Percentiles rank a stretch among this genome's conserved stretches.
Evolutionary conservation across 768 basidiomycete species (phyloP).

Genomic region (Russula emetica): DNA sequence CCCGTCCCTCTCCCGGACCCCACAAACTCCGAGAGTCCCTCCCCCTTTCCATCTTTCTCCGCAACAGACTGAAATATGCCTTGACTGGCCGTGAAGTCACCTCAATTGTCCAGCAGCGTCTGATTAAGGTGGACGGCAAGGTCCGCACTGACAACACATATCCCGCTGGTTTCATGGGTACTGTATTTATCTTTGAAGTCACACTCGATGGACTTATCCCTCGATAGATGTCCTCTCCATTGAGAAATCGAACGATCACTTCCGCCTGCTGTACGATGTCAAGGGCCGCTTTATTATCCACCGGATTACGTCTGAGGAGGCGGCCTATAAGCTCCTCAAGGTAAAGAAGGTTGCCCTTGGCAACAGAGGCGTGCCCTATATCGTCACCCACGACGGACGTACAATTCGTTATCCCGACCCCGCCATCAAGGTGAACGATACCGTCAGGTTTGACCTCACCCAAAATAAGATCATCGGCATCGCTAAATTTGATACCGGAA

Average conservation of each 20-base stretch:
- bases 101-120: slow-evolving; percentile 89
- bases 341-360: slow-evolving; percentile 91
- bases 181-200: slow-evolving; percentile 31
- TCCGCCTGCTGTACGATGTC: slow-evolving; percentile 98
- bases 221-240: slow-evolving; percentile 86
- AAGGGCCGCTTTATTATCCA: slow-evolving; percentile 99
- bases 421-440: slow-evolving; percentile 91
- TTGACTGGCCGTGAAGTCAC: slow-evolving; percentile 95
- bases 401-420: slow-evolving; percentile 99
- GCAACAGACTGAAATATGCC: slow-evolving; percentile 99
- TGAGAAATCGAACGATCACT: slow-evolving; percentile 98
- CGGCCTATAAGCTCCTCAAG: slow-evolving; percentile 92
- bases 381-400: slow-evolving; percentile 98
- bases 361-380: slow-evolving; percentile 88
- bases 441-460: slow-evolving; percentile 94
- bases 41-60: slow-evolving; percentile 94
- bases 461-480: slow-evolving; percentile 89
- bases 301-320: slow-evolving; percentile 97
- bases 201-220: not conserved
- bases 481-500: slow-evolving; percentile 95
- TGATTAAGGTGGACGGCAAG: slow-evolving; percentile 98
- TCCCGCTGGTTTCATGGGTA: slow-evolving; percentile 97
- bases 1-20: slow-evolving; percentile 95
- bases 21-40: slow-evolving; percentile 99
- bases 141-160: slow-evolving; percentile 97